Conservation (phyloP, 169 alveolate genomes). For the Cryptosporidium ryanae region DNA sequence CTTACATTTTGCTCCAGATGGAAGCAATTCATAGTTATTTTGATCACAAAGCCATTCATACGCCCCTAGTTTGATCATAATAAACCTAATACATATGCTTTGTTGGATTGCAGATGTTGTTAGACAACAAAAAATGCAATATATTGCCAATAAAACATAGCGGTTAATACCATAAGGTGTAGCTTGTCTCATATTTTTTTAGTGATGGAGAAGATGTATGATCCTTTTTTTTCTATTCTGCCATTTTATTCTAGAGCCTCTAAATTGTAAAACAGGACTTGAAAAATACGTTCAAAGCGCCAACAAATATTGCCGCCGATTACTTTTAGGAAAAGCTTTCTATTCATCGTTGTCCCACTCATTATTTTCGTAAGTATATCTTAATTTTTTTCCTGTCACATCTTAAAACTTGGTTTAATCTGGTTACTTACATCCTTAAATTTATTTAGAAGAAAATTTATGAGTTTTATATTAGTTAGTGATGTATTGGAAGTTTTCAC, state of each 20-base stretch:
- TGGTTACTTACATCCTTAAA: too few species aligned
- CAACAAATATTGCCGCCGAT: too few species aligned
- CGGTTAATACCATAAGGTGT: conserved; percentile 70
- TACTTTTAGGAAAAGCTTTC: too few species aligned
- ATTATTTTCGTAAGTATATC: too few species aligned
- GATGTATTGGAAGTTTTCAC: too few species aligned
- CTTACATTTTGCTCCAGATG: conserved; percentile 68
- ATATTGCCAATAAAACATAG: conserved; percentile 27
- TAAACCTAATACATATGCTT: conserved; percentile 67
- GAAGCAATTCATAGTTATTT: conserved; percentile 9
- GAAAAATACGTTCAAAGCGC: too few species aligned
- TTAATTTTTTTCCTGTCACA: too few species aligned
- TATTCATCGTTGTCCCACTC: too few species aligned
- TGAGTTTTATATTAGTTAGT: too few species aligned
- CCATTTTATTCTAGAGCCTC: neutral
- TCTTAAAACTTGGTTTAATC: too few species aligned
- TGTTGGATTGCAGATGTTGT: conserved; percentile 74
- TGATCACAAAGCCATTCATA: conserved; percentile 62
- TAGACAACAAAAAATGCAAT: conserved; percentile 43
- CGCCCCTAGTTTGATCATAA: conserved; percentile 60
- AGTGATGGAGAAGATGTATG: neutral
- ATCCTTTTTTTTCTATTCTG: neutral
- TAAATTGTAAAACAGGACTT: too few species aligned
- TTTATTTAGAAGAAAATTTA: too few species aligned
- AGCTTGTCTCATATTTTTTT: neutral